phyloP scores from a whole-genome alignment of 768 basidiomycete species.

The Tylopilus balloui region DNA sequence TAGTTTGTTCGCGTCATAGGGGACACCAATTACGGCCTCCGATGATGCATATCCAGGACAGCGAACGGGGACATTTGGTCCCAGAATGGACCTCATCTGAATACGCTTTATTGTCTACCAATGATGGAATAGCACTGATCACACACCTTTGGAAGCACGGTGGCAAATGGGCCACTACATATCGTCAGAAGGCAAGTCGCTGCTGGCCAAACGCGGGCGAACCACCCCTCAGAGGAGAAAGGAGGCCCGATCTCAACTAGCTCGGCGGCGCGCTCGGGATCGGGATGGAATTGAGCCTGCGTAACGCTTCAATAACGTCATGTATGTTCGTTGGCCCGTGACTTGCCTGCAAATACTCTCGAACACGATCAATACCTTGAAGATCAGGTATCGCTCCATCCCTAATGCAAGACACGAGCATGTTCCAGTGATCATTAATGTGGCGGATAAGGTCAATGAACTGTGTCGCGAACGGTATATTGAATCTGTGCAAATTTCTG shows the following conservation, averaged over 20 bases:
- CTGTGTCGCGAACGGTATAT: not conserved
- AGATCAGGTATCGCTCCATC: conserved; percentile 16
- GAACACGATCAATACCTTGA: conserved; percentile 9
- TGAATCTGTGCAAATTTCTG: conserved; percentile 1
- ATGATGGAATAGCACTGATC: not conserved
- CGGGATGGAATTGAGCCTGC: conserved; percentile 10
- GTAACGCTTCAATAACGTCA: not conserved
- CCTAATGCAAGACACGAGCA: conserved; percentile 14
- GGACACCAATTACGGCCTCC: conserved; percentile 3
- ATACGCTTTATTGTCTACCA: not conserved
- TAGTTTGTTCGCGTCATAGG: not conserved
- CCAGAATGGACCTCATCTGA: conserved; percentile 15
- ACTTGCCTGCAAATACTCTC: conserved; percentile 13
- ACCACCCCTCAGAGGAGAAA: conserved; percentile 14
- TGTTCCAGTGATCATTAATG: conserved; percentile 16
- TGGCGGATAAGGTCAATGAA: conserved; percentile 13
- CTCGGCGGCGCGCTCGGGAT: conserved; percentile 20
- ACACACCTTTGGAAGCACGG: conserved; percentile 12
- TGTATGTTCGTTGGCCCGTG: too few species aligned
- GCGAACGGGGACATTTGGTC: conserved; percentile 1
- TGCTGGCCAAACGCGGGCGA: conserved; percentile 15
- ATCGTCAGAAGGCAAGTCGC: conserved; percentile 1
- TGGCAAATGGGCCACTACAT: conserved; percentile 11
- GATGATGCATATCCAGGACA: conserved; percentile 10
- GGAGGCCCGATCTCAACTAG: conserved; percentile 13